Evolutionary conservation across 148 eudicot genomes (phyloP).

Genomic region (Vaccinium corymbosum): DNA sequence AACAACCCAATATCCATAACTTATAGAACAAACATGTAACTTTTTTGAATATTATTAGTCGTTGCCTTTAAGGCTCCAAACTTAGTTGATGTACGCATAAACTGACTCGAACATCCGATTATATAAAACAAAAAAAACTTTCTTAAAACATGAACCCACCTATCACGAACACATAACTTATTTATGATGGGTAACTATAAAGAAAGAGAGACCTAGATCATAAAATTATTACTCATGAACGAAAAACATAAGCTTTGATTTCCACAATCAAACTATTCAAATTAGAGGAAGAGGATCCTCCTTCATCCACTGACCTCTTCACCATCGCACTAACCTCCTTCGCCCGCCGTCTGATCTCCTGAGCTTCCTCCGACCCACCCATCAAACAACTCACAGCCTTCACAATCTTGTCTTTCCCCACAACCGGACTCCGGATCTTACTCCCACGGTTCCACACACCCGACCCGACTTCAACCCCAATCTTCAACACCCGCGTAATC

Average conservation of each 20-base stretch:
- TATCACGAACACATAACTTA: too few species aligned
- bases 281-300: slow-evolving; percentile 22
- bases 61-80: too few species aligned
- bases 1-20: too few species aligned
- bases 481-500: slow-evolving; percentile 11
- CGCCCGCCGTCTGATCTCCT: slow-evolving; percentile 16
- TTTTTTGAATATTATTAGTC: too few species aligned
- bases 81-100: too few species aligned
- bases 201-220: background rate
- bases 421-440: slow-evolving; percentile 8
- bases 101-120: too few species aligned
- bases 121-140: too few species aligned
- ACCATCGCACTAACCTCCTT: slow-evolving; percentile 16
- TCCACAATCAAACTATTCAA: slow-evolving; percentile 18
- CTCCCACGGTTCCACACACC: slow-evolving; percentile 13
- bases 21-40: too few species aligned
- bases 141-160: too few species aligned
- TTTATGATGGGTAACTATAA: too few species aligned
- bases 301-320: slow-evolving; percentile 16
- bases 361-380: slow-evolving; percentile 19
- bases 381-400: slow-evolving; percentile 17
- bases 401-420: slow-evolving; percentile 19
- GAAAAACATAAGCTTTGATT: slow-evolving; percentile 3
- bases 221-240: background rate
- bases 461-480: slow-evolving; percentile 23